phyloP scores from a whole-genome alignment of 495 filamentous ascomycete genomes.

The Cercophora sp. region DNA sequence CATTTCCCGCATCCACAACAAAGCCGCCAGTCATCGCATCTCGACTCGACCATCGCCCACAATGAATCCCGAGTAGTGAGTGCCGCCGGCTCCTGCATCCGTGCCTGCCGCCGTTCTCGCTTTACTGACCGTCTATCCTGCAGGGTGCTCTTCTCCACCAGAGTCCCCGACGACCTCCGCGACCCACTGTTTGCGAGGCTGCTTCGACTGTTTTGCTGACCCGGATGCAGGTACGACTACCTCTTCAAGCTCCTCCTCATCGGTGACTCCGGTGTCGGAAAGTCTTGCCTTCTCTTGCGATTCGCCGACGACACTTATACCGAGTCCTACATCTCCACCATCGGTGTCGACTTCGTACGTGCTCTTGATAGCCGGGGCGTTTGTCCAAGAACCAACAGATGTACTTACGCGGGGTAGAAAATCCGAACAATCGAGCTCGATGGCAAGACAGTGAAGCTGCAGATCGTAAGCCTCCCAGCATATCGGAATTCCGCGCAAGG shows the following conservation, averaged over 20 bases:
- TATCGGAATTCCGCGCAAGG: background rate
- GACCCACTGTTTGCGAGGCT: background rate
- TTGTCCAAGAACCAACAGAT: background rate
- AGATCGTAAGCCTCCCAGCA: conserved; percentile 71
- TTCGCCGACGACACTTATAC: conserved; percentile 99
- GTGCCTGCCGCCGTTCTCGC: conserved; percentile 13
- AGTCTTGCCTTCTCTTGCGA: conserved; percentile 95
- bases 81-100: conserved; percentile 27
- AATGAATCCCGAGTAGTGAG: conserved; percentile 97
- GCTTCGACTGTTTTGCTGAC: background rate
- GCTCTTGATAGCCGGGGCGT: background rate
- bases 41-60: conserved; percentile 44
- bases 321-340: conserved; percentile 99
- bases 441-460: conserved; percentile 98
- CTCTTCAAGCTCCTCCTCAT: conserved; percentile 99
- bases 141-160: background rate
- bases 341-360: conserved; percentile 97
- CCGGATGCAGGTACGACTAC: conserved; percentile 87
- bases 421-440: conserved; percentile 99
- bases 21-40: no score
- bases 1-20: conserved; percentile 17
- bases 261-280: conserved; percentile 98
- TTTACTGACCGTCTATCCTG: conserved; percentile 11
- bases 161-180: background rate
- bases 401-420: conserved; percentile 62